phyloP scores from a whole-genome alignment of 257 asterid genomes.

The Solanum habrochaites region DNA sequence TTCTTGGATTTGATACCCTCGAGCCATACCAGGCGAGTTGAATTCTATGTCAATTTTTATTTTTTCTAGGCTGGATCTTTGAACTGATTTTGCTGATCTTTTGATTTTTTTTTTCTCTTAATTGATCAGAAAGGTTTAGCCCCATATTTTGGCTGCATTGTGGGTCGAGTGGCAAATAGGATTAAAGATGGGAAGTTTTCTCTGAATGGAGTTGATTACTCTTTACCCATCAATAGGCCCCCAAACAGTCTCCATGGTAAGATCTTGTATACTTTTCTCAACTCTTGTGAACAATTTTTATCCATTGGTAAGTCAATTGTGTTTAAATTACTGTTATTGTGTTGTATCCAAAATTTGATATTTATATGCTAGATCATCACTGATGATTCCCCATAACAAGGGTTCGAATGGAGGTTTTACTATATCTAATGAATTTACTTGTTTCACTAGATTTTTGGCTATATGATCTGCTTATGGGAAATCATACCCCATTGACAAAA shows the following conservation, averaged over 20 bases:
- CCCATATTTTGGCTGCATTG: constrained; percentile 92
- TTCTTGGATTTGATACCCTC: constrained; percentile 87
- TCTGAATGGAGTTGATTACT: constrained; percentile 52
- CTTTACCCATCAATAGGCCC: constrained; percentile 81
- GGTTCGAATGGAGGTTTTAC: background rate
- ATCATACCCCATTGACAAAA: background rate
- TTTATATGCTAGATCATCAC: background rate
- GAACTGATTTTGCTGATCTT: background rate
- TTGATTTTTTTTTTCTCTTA: background rate
- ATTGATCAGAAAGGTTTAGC: constrained; percentile 69
- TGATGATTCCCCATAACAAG: background rate
- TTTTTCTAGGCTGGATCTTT: background rate
- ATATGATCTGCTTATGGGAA: background rate
- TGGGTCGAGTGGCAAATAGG: constrained; percentile 97
- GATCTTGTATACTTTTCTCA: background rate
- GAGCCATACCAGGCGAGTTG: constrained; percentile 72
- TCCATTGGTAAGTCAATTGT: background rate
- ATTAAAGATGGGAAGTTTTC: constrained; percentile 80
- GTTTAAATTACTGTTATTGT: background rate
- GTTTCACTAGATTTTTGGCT: background rate
- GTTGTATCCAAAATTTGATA: background rate
- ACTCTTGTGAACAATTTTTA: background rate
- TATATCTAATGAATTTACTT: background rate
- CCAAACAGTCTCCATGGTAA: constrained; percentile 97
- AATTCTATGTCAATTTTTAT: background rate